A percentile compares a stretch with the other conserved stretches of the same genome.
These are phyloP conservation scores for Trametes punicea DNA, from an alignment of 768 basidiomycete species.

Conservation along the genomic window DNA sequence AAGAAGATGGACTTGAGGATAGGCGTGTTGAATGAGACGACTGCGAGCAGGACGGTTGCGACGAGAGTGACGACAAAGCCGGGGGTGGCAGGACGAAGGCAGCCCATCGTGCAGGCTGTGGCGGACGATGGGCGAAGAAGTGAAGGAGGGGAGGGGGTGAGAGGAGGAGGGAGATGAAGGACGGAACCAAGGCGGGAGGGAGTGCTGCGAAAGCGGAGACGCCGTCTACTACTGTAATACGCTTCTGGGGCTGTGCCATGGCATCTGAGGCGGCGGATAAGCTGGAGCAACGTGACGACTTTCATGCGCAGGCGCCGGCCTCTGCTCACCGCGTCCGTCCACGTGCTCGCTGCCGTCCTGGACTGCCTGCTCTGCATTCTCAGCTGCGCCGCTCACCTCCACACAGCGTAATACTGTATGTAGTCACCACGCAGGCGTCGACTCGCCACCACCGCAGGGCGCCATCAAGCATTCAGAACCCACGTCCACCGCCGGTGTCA, in stretches of 20 bases:
- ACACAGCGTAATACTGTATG: too few relatives aligned
- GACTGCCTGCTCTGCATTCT: neutral
- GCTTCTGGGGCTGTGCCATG: neutral
- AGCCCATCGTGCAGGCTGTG: conserved; percentile 41
- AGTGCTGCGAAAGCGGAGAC: neutral
- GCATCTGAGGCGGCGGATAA: too few relatives aligned
- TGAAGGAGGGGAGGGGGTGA: neutral
- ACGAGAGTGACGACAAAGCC: conserved; percentile 80
- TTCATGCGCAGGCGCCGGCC: neutral
- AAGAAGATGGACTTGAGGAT: conserved; percentile 88
- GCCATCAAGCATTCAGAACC: too few relatives aligned
- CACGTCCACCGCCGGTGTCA: neutral
- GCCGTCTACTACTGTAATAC: too few relatives aligned
- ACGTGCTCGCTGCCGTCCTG: neutral
- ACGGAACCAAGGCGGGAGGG: neutral
- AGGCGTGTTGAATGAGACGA: conserved; percentile 90
- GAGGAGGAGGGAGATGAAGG: neutral
- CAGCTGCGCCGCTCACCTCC: neutral
- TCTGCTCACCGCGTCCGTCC: neutral
- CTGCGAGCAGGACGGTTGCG: conserved; percentile 75
- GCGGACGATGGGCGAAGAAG: conserved; percentile 2
- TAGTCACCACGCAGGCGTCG: too few relatives aligned
- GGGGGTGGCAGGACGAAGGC: conserved; percentile 82
- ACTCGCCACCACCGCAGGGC: too few relatives aligned
- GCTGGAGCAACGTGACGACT: neutral